Evolutionary conservation across 2,329 filamentous ascomycete genomes (phyloP).

Genomic region (Cladosporium sp.): DNA sequence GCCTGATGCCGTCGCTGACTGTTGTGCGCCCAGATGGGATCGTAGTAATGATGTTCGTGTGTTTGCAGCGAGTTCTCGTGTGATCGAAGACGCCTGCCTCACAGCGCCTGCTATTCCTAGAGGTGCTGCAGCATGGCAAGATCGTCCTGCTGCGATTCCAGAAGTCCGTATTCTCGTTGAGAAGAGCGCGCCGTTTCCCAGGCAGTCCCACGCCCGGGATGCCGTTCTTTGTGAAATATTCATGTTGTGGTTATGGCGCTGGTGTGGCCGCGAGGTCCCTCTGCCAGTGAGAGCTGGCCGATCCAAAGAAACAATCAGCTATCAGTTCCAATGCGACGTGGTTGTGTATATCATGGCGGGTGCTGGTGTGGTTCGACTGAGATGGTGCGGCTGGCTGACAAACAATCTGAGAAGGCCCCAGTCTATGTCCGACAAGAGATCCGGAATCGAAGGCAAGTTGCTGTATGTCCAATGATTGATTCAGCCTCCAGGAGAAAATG

Average conservation of each 20-base stretch:
- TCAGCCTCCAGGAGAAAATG: background rate
- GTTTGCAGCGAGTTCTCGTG: background rate
- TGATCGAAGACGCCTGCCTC: background rate
- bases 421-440: background rate
- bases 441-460: background rate
- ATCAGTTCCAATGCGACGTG: constrained; percentile 5
- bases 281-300: background rate
- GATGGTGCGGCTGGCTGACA: background rate
- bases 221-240: constrained; percentile 20
- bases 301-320: background rate
- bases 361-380: background rate
- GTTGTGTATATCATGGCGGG: constrained; percentile 7
- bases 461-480: background rate
- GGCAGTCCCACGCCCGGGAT: constrained; percentile 36
- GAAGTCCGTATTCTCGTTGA: constrained; percentile 34
- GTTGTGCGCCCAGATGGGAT: background rate
- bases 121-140: constrained; percentile 2
- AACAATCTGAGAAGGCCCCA: background rate
- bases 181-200: constrained; percentile 38
- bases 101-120: constrained; percentile 10
- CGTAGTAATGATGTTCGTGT: background rate
- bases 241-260: background rate
- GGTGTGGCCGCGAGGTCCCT: background rate
- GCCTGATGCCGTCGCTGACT: background rate
- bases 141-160: background rate